Conservation (phyloP, 768 basidiomycete species). For the Auricularia cornea region DNA sequence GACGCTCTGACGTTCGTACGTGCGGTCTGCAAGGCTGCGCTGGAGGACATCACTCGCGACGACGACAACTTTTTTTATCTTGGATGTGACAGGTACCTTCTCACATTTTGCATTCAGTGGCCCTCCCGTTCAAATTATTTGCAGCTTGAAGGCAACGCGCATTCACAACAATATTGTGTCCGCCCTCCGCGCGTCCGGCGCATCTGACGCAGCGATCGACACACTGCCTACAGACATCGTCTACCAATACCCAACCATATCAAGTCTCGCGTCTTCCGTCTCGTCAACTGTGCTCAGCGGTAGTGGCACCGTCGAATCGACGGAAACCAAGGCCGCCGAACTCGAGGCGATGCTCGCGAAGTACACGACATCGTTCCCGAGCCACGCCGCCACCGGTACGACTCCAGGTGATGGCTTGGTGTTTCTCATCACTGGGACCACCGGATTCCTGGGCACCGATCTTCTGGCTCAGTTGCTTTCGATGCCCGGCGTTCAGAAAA, state of each 20-base stretch:
- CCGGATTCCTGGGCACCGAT: slow-evolving; percentile 35
- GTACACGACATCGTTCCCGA: slow-evolving; percentile 22
- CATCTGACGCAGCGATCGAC: neutral
- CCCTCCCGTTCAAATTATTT: too few species aligned
- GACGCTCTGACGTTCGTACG: slow-evolving; percentile 24
- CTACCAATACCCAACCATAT: slow-evolving; percentile 33
- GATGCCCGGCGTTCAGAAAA: slow-evolving; percentile 10
- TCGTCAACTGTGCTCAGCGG: slow-evolving; percentile 4
- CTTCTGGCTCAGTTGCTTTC: slow-evolving; percentile 22
- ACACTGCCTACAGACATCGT: slow-evolving; percentile 25
- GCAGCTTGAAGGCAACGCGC: slow-evolving; percentile 19
- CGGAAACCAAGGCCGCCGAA: too few species aligned
- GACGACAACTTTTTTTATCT: slow-evolving; percentile 31
- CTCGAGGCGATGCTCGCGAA: slow-evolving; percentile 35
- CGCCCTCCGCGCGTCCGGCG: slow-evolving; percentile 13
- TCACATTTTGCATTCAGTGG: too few species aligned
- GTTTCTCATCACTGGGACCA: slow-evolving; percentile 35
- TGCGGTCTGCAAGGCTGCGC: slow-evolving; percentile 24
- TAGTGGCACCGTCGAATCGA: too few species aligned
- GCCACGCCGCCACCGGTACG: neutral
- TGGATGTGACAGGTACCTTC: slow-evolving; percentile 25
- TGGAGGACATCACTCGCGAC: slow-evolving; percentile 18
- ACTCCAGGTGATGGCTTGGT: slow-evolving; percentile 10
- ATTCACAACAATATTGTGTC: slow-evolving; percentile 28
- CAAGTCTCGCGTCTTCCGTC: slow-evolving; percentile 15